Base-by-base conservation (phyloP, 768 basidiomycete genomes). In the Dacryopinax spathularia region DNA sequence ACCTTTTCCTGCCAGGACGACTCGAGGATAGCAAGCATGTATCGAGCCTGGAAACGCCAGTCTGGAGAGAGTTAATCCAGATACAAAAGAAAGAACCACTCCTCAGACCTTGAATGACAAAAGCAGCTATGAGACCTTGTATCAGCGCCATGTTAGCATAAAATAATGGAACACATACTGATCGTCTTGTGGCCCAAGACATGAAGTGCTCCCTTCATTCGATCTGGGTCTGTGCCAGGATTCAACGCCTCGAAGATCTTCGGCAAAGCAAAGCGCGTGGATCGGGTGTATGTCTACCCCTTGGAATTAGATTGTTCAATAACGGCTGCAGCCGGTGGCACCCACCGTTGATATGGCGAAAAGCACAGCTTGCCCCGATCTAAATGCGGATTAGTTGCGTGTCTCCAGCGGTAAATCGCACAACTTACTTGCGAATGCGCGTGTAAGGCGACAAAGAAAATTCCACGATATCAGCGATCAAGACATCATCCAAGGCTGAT, bases 381-480 rank as follows among this genome's bases (percentile, higher is more conserved):
- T 89, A 65, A 13, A 59, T 56, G 20, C 65, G 22, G 36, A 25
- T 67, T 1, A 43, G 39, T 59, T 44, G 34, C 22, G 34, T 34
- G 59, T 22, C 16, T 29, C 9, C 20, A 37, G n/a, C 25, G 44
- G 3, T 48, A 16, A 44, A 27, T 16, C 31, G 1, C 20, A 60
- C 33, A 31, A 67, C 77, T 68, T 68, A 90, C 89, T 86, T 82
- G 71, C 89, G 77, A 62, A 90, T 80, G 67, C 88, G 77, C 4
- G 86, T 88, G 69, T 91, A 91, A 2, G 84, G 86, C 0, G 89
- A 91, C 25, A 91, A 75, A 36, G 88, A 87, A 36, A 91, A 73
- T 67, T 88, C 87, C 10, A 85, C 78, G 20, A 91, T 73, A 70
- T 89, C 87, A 5, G 75, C 71, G 6, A 91, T 75, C 22, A 91